A percentile compares a stretch with the other conserved stretches of the same genome.
Conservation (phyloP, 176 grass and related monocot species). For the Oryza brachyantha region DNA sequence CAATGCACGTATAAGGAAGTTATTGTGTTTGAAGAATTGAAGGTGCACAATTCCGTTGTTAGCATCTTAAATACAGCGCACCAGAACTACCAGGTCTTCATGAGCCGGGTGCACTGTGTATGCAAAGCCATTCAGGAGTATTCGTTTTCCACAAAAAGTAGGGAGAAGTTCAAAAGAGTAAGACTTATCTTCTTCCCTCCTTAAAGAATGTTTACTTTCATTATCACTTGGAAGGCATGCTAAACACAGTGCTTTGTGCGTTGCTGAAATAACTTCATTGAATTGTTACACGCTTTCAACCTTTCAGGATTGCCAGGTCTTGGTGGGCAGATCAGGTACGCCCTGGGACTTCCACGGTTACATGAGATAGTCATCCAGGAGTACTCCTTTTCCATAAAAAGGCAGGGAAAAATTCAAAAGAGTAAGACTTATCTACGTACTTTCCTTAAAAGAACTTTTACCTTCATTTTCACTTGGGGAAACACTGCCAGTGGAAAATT, state of each 20-base stretch:
- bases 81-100: background rate
- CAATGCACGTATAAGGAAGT: background rate
- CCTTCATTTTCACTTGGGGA: constrained; percentile 2
- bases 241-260: too few relatives aligned
- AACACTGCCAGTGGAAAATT: background rate
- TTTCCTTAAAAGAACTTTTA: constrained; percentile 10
- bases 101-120: background rate
- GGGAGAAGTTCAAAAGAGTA: constrained; percentile 25
- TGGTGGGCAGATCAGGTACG: background rate
- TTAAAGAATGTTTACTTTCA: constrained; percentile 11
- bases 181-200: background rate
- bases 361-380: background rate
- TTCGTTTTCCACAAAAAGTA: background rate
- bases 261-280: too few relatives aligned
- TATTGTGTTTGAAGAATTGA: background rate
- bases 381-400: background rate
- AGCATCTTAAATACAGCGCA: background rate
- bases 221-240: constrained; percentile 5
- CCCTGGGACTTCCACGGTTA: too few relatives aligned
- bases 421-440: background rate
- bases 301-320: background rate
- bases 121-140: background rate
- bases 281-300: too few relatives aligned
- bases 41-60: background rate
- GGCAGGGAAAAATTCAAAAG: constrained; percentile 28